Evolutionary conservation across 805 yeast genomes (phyloP), one percentile per base, ranked within the genome.

Genomic region (Isabelozyma rhagii): DNA sequence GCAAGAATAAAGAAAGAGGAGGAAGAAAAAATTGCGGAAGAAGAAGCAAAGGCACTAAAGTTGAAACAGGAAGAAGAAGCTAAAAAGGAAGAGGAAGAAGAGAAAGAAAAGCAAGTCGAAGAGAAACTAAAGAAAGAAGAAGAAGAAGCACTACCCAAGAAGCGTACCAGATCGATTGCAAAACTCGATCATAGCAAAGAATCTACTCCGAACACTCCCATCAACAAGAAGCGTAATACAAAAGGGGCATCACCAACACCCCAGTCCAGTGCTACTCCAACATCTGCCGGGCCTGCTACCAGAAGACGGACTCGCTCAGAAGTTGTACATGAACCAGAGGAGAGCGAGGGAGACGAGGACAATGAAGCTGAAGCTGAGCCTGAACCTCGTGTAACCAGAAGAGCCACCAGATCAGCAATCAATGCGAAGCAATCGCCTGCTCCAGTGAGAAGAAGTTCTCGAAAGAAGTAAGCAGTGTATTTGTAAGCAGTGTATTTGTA

Each of bases 231-330:
- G 36, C 53, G 59, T 4, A 50, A 31, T 13, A 31, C 36, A 4
- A 31, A 47, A 29, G 50, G 51, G 31, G 48, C 51, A 8, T 44
- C 52, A 2, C 46, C 58, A 18, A 52, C 61, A 15, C 56, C 55
- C 4, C 50, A 47, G 7, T 39, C 40, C 27, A 43, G 34, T 15
- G 25, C 41, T 17, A 18, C 18, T 4, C 43, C 34, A 21, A 25
- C 31, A 9, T 29, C 49, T 7, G 49, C 49, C 5, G 36, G 46
- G 7, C 38, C 49, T 11, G 15, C 48, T 8, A 21, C 52, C 11
- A 55, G 51, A 36, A 47, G 56, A 43, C 47, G 56, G 34, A 53
- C 55, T 8, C 47, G 56, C 18, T 51, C 58, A 13, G 54, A 52
- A 29, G 51, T 43, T 10, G 43, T 39, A 17, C 47, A 44, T n/a